Evolutionary conservation across 202 grass and related monocot species (phyloP), one percentile per base, ranked within the genome.

Genomic region (Brachypodium distachyon): DNA sequence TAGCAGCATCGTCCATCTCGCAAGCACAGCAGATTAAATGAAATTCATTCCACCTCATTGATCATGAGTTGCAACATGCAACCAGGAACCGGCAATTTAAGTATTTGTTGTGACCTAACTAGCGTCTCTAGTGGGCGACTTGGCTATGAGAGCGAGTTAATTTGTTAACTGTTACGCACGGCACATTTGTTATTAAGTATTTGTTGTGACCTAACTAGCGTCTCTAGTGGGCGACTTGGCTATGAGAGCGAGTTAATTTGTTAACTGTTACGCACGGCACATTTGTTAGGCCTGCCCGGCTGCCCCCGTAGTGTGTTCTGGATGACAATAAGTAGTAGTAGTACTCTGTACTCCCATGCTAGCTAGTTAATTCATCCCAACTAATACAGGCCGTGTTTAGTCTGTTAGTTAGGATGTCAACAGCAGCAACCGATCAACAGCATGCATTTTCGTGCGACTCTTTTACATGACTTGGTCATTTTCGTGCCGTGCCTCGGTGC

Each of bases 401-500:
- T 47, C 22, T 74, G 69, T 86, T 74, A 7, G 61, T 86, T 76
- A 41, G 71, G 63, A 61, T 62, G 77, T 80, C 77, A 80, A 55
- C 76, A 32, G 17, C 76, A 44, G 10, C 47, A 55, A 26, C 61
- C n/a, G 19, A 51, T 14, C 31, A 2, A 53, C 39, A 34, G 3
- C 33, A 80, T 80, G 3, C 33, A 80, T 80, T 57, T 67, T 62
- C 27, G 36, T 16, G 66, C 9, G 43, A 26, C 32, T 71, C 50
- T 21, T 62, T 62, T 28, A 17, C 68, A 37, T 69, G 77, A 69
- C 70, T 17, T 47, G 53, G 77, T 69, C 70, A 61, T 56, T 65
- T 37, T 5, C 66, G n/a, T 37, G 14, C 55, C 66, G n/a, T 37
- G 14, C 55, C 73, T 26, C 27, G 0, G 25, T 32, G n/a, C 51